A percentile compares a stretch with the other conserved stretches of the same genome.
phyloP scores from a whole-genome alignment of 345 rosid genomes.

The Eucalyptus curtisii region DNA sequence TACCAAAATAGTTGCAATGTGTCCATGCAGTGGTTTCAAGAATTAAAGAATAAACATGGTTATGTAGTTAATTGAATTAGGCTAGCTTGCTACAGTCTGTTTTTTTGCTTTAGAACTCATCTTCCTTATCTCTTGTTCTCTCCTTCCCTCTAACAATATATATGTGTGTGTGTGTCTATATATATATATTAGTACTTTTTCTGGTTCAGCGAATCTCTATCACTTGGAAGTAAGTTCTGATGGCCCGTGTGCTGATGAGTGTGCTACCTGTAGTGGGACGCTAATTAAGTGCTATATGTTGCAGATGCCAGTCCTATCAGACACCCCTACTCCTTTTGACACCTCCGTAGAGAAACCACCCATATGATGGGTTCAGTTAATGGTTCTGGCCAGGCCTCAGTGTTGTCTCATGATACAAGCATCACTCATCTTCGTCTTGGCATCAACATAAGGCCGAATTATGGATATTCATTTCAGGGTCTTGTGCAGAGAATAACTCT shows the following conservation, averaged over 20 bases:
- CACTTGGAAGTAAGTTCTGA: background rate
- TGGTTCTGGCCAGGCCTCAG: background rate
- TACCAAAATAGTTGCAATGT: background rate
- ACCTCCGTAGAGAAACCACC: background rate
- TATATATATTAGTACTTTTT: background rate
- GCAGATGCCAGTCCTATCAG: background rate
- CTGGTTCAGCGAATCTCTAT: background rate
- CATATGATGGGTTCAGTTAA: background rate
- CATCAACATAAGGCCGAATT: background rate
- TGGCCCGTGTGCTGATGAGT: background rate
- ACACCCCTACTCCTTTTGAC: background rate
- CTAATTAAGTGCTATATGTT: background rate
- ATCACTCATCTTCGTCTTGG: background rate
- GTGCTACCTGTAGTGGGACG: background rate
- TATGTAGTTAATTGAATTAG: background rate
- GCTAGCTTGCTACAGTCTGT: background rate
- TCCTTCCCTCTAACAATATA: background rate
- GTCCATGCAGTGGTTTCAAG: background rate
- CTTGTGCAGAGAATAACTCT: background rate
- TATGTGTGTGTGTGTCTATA: too few species aligned
- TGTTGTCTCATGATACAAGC: background rate
- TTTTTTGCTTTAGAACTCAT: background rate
- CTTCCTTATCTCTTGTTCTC: too few species aligned
- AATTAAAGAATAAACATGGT: background rate
- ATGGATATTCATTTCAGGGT: background rate